Percentiles rank a stretch among this genome's conserved stretches.
phyloP scores from a whole-genome alignment of 1,284 basidiomycete species.

The Mycena sp. region DNA sequence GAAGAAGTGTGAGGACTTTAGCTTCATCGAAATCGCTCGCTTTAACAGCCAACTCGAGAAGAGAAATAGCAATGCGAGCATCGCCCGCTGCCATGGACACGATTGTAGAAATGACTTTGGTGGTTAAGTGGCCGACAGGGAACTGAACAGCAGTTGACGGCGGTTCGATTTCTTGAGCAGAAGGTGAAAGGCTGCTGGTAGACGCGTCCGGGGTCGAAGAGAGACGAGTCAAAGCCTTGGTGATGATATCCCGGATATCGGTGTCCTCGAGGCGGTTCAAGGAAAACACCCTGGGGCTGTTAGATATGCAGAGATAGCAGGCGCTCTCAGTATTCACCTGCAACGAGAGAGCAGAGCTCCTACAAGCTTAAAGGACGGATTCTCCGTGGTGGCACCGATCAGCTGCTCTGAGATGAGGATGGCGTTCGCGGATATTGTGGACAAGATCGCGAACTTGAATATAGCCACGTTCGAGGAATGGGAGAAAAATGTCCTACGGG shows the following conservation, averaged over 20 bases:
- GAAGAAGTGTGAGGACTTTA: conserved; percentile 61
- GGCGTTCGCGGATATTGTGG: not conserved
- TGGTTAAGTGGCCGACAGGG: conserved; percentile 58
- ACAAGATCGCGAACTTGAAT: conserved; percentile 62
- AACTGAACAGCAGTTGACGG: conserved; percentile 26
- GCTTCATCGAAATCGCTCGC: conserved; percentile 53
- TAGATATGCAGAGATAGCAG: conserved; percentile 4
- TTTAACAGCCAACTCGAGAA: conserved; percentile 71
- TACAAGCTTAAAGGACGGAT: conserved; percentile 89
- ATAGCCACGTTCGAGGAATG: conserved; percentile 83
- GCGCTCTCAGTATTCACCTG: conserved; percentile 59
- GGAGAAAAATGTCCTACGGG: conserved; percentile 79
- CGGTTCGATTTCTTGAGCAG: conserved; percentile 34
- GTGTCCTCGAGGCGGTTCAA: conserved; percentile 71
- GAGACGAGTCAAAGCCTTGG: conserved; percentile 59
- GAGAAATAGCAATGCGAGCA: conserved; percentile 75
- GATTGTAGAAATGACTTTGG: conserved; percentile 61
- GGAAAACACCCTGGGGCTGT: conserved; percentile 64
- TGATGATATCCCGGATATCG: conserved; percentile 65
- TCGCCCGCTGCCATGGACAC: conserved; percentile 73
- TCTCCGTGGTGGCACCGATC: conserved; percentile 92
- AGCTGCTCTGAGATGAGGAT: conserved; percentile 53
- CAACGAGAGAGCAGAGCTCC: conserved; percentile 85
- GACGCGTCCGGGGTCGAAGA: conserved; percentile 35
- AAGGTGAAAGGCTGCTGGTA: conserved; percentile 17